Evolutionary conservation across 805 yeast genomes (phyloP), one percentile per base, ranked within the genome.

Genomic region (Yarrowia sp.): DNA sequence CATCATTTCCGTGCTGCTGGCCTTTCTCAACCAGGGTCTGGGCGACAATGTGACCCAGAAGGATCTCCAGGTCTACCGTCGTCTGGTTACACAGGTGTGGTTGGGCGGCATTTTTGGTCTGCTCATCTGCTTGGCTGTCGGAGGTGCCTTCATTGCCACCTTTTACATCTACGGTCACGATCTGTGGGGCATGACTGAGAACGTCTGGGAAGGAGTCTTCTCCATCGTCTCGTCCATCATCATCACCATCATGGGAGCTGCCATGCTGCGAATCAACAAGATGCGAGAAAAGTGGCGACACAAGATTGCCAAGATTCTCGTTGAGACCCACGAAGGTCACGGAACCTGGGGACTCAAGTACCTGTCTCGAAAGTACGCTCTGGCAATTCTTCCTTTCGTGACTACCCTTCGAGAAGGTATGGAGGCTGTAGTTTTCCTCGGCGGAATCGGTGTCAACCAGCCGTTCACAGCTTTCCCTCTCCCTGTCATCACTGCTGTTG

Each of bases 341-440:
- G 68, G 61, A 83, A 71, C 81, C 85, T 72, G 87, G 85, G 75
- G 70, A 45, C 65, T 53, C 61, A 50, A 53, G 45, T 52, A 65
- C 52, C 15, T 65, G 41, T 52, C 68, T 35, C 41, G 52, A 50
- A 91, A 90, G 79, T 93, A 94, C 78, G 86, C 93, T 70, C 87
- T 94, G 95, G 92, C 93, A 75, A 78, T 94, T 70, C 84, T 94
- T 73, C 98, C 99, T 8, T 90, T 91, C 73, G 83, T 94, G 76
- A 94, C 99, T 40, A 89, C 91, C 72, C 84, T 94, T 72, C 89
- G 99, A 86, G 99, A 94, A 84, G 99, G 99, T 79, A 84, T 93
- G 74, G 98, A 93, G 84, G 97, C 97, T 49, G 93, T 93, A 69
- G 97, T 93, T 56, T 93, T 93, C 75, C 95, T 93, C 69, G 98